Conservation (phyloP, 108 stramenopile genomes). For the Cyclostephanos tholiformis region DNA sequence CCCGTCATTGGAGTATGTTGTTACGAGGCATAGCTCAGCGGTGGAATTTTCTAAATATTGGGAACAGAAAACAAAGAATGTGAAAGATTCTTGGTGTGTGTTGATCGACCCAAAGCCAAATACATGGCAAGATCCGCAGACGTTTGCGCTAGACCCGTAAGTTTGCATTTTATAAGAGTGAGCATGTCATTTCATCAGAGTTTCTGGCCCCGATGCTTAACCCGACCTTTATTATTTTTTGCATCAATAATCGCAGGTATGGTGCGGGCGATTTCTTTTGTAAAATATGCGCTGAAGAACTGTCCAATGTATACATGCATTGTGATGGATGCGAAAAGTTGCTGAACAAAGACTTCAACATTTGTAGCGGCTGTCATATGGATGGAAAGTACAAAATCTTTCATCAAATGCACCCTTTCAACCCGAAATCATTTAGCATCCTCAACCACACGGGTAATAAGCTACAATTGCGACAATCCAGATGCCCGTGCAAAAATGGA, state of each 20-base stretch:
- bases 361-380: conserved; percentile 73
- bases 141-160: conserved; percentile 31
- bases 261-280: conserved; percentile 73
- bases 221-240: neutral
- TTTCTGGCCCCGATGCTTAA: neutral
- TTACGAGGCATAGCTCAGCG: conserved; percentile 31
- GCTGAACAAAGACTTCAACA: conserved; percentile 81
- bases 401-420: conserved; percentile 62
- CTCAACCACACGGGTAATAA: conserved; percentile 65
- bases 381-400: conserved; percentile 42
- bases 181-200: neutral
- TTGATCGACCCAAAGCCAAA: conserved; percentile 43
- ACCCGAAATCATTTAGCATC: conserved; percentile 48
- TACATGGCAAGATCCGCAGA: conserved; percentile 38
- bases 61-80: conserved; percentile 6
- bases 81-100: conserved; percentile 22
- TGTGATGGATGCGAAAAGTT: conserved; percentile 88
- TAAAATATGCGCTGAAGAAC: conserved; percentile 70
- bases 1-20: conserved; percentile 48
- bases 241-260: conserved; percentile 51
- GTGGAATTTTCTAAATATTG: conserved; percentile 14
- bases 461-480: conserved; percentile 15
- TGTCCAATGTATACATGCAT: conserved; percentile 87
- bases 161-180: neutral
- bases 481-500: conserved; percentile 79